Base-by-base conservation (phyloP, 805 yeast species). In the Metschnikowia continentalis region DNA sequence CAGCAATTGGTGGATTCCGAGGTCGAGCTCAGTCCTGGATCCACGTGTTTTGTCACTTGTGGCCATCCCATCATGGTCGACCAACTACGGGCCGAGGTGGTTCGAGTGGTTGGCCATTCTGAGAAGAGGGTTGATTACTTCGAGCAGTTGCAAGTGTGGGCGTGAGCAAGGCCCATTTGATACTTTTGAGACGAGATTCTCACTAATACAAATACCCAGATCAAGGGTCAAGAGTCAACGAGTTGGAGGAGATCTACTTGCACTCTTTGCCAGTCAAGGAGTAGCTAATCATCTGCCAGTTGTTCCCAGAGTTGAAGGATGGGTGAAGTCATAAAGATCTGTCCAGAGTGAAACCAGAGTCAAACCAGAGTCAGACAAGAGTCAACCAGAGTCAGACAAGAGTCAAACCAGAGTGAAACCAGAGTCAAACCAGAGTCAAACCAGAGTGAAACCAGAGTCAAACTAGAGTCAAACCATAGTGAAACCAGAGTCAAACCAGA, bases 201-300 rank as follows among this genome's bases (percentile, higher is more conserved):
- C 26, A 8, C 30, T 26, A 26, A 8, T 26, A 10, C 10, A 26
- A 26, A 26, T 10, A 8, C 30, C 30, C 35, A 13, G 15, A 14
- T 33, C 35, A 14, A 33, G 15, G 14, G 15, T 7, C 35, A 33
- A 33, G n/a, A 33, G n/a, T 33, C 35, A 14, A 13, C 35, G 4
- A 26, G 71, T 81, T 94, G 69, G 99, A 94, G 84, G 96, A 94
- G 83, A 89, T 94, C 83, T 94, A 90, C 94, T 82, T 92, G 75
- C 97, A 94, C 91, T 86, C 98, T 72, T 84, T 94, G 72, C 98
- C 99, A 75, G 94, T 94, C 78, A 94, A 94, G 90, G 99, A 94
- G 83, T 91, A 79, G 88, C 98, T 92, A 83, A 88, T 94, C 83
- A 88, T 94, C 71, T 99, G 94, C 83, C 84, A 84, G 72, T 83